Percentiles rank a stretch among this genome's conserved stretches.
These are phyloP conservation scores for Lasiosphaeria miniovina DNA, from an alignment of 495 filamentous ascomycete genomes.

Conservation along the genomic window DNA sequence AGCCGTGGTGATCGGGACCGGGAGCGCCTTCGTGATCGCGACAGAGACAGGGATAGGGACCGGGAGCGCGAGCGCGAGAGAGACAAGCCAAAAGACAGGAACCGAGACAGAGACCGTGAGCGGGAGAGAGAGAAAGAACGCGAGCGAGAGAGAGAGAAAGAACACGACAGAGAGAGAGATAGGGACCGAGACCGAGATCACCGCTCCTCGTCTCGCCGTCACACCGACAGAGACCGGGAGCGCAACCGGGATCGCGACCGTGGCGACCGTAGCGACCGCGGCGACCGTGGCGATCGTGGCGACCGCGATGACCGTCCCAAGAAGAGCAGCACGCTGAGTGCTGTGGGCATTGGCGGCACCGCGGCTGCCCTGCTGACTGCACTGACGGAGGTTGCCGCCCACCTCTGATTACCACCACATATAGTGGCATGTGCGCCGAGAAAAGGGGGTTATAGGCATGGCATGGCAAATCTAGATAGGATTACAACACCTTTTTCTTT, in stretches of 20 bases:
- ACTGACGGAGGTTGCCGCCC: slow-evolving; percentile 45
- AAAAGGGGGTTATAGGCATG: no score
- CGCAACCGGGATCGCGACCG: slow-evolving; percentile 29
- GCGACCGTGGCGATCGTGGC: slow-evolving; percentile 14
- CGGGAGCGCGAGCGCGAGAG: slow-evolving; percentile 21
- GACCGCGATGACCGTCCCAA: slow-evolving; percentile 23
- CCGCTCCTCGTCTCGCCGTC: slow-evolving; percentile 2
- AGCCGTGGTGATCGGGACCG: slow-evolving; percentile 21
- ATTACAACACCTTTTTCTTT: no score
- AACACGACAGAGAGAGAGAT: slow-evolving; percentile 27
- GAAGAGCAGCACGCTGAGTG: slow-evolving; percentile 40
- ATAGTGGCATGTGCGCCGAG: no score
- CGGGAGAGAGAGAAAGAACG: slow-evolving; percentile 20
- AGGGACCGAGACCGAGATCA: slow-evolving; percentile 18
- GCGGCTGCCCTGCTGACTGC: slow-evolving; percentile 51
- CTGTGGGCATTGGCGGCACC: slow-evolving; percentile 50
- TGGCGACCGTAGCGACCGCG: slow-evolving; percentile 27
- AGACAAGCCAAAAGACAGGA: slow-evolving; percentile 21
- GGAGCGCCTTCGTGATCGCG: slow-evolving; percentile 14
- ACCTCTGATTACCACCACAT: slow-evolving; percentile 17
- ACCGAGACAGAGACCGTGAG: slow-evolving; percentile 25
- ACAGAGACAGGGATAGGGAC: slow-evolving; percentile 21
- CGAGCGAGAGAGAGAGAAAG: slow-evolving; percentile 13
- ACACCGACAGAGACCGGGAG: slow-evolving; percentile 23
- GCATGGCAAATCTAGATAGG: no score